Conservation (phyloP, 2,329 filamentous ascomycete species). For the Mycocentrospora acerina region DNA sequence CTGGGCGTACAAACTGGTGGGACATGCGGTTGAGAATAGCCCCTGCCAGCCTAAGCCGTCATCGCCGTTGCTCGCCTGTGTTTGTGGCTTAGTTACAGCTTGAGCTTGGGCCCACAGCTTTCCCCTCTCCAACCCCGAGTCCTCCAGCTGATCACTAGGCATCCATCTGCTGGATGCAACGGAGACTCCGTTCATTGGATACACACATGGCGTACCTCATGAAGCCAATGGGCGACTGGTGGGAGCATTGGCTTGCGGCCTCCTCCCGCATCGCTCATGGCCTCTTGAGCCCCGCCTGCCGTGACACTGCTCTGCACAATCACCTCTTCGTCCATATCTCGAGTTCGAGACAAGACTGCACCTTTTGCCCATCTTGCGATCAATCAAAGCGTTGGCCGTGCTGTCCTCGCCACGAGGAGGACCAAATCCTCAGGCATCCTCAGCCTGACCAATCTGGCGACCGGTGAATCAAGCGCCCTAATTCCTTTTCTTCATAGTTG, state of each 20-base stretch:
- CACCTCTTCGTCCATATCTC: not conserved
- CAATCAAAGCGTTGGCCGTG: not conserved
- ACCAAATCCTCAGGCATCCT: no score
- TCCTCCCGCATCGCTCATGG: constrained; percentile 4
- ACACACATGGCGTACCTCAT: constrained; percentile 1
- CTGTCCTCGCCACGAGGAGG: no score
- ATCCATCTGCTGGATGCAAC: constrained; percentile 4
- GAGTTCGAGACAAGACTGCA: not conserved
- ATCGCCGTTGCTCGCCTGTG: constrained; percentile 12
- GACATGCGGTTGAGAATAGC: not conserved
- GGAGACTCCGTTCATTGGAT: constrained; percentile 17
- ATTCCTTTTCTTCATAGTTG: not conserved
- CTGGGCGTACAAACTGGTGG: not conserved
- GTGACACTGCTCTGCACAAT: constrained; percentile 9
- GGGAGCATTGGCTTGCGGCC: constrained; percentile 2
- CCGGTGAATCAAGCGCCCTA: constrained; percentile 9
- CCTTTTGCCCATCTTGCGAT: not conserved
- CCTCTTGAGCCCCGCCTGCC: constrained; percentile 12
- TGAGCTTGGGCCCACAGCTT: constrained; percentile 1
- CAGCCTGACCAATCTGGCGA: constrained; percentile 13
- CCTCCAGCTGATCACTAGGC: constrained; percentile 20
- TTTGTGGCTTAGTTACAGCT: constrained; percentile 17
- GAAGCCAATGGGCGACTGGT: constrained; percentile 9
- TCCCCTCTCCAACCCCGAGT: constrained; percentile 17
- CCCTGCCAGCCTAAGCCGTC: not conserved